These are phyloP conservation scores for Juglanconis juglandina DNA, from an alignment of 2,329 filamentous ascomycete species.

Conservation along the genomic window DNA sequence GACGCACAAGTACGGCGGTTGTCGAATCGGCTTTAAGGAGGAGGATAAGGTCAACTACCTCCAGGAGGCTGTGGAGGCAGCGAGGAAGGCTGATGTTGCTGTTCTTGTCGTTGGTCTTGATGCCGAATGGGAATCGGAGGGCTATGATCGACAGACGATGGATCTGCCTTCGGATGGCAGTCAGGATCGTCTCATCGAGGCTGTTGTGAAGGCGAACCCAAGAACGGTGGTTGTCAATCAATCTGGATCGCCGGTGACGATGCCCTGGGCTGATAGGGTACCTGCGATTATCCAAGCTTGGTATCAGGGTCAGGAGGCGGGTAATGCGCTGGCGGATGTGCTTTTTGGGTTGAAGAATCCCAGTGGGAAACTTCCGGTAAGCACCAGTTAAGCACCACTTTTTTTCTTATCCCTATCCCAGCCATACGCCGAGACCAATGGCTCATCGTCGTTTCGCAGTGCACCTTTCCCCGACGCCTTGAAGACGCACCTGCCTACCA, in stretches of 20 bases:
- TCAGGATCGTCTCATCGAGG: conserved; percentile 62
- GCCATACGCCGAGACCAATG: background rate
- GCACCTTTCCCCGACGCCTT: conserved; percentile 62
- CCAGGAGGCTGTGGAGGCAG: conserved; percentile 61
- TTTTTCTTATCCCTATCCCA: background rate
- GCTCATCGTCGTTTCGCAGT: conserved; percentile 30
- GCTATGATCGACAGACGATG: conserved; percentile 63
- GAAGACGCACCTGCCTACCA: conserved; percentile 68
- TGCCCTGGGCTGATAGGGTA: conserved; percentile 66
- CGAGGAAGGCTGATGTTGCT: conserved; percentile 62
- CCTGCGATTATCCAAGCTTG: conserved; percentile 67
- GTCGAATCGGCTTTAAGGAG: conserved; percentile 68
- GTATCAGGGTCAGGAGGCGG: conserved; percentile 69
- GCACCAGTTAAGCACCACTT: conserved; percentile 29
- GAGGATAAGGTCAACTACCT: conserved; percentile 60
- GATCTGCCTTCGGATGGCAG: conserved; percentile 54
- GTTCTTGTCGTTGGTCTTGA: conserved; percentile 68
- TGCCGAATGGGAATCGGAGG: conserved; percentile 73
- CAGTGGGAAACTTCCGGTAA: conserved; percentile 64
- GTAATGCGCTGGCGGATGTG: conserved; percentile 65
- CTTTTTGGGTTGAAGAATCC: conserved; percentile 62
- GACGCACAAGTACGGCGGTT: conserved; percentile 67
- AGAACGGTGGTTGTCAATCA: conserved; percentile 67
- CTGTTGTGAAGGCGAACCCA: conserved; percentile 60
- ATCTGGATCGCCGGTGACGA: conserved; percentile 64